Percentiles rank a stretch among this genome's conserved stretches.
Conservation (phyloP, 768 basidiomycete genomes). For the Boletellus ananas region DNA sequence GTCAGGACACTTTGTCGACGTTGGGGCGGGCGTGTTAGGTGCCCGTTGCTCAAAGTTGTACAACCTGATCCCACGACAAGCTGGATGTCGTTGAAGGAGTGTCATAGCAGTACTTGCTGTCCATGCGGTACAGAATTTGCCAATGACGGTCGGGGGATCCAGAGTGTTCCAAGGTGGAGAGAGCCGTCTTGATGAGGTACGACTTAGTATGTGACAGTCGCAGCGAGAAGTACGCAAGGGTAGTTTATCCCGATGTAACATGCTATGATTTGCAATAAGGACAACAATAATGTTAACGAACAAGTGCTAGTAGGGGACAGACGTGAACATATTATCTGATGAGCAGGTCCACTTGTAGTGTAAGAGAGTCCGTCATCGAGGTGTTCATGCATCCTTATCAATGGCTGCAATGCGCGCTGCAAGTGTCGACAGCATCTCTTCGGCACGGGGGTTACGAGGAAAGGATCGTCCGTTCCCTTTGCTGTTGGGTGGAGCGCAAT, state of each 20-base stretch:
- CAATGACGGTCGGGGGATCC: no score
- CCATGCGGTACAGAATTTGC: no score
- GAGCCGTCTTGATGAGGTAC: no score
- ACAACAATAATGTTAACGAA: constrained; percentile 5
- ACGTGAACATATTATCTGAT: constrained; percentile 4
- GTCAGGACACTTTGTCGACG: no score
- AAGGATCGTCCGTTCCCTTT: constrained; percentile 66
- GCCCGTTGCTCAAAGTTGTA: no score
- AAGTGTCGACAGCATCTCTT: constrained; percentile 61
- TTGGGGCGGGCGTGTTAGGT: no score
- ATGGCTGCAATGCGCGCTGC: constrained; percentile 57
- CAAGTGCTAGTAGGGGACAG: background rate
- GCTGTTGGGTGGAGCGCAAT: constrained; percentile 30
- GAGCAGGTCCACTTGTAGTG: constrained; percentile 1
- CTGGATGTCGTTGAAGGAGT: no score
- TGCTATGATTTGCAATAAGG: background rate
- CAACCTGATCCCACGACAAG: no score
- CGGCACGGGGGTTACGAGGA: constrained; percentile 63
- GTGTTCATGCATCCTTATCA: constrained; percentile 44
- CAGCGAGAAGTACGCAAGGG: background rate
- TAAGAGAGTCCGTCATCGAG: background rate
- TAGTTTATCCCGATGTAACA: background rate
- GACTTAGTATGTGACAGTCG: background rate
- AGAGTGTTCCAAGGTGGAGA: no score
- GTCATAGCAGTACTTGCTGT: no score